Percentiles rank a stretch among this genome's conserved stretches.
These are phyloP conservation scores for Solanum etuberosum DNA, from an alignment of 257 asterid species.

Conservation along the genomic window DNA sequence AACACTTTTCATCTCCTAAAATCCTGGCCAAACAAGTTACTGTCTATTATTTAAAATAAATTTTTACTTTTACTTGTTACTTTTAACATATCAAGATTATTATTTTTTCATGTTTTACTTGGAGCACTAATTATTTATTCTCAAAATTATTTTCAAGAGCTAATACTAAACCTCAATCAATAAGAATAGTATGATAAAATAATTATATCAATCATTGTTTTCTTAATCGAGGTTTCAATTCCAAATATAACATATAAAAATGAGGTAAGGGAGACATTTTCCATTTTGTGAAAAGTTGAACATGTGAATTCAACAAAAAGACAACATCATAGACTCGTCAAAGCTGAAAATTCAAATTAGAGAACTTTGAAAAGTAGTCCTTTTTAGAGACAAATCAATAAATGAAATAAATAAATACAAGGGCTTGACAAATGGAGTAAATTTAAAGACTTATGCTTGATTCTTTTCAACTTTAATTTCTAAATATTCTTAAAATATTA, in stretches of 20 bases:
- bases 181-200: accelerated
- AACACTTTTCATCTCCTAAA: not conserved
- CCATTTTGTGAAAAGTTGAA: not conserved
- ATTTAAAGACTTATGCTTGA: not conserved
- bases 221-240: too few relatives aligned
- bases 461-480: not conserved
- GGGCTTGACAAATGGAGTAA: not conserved
- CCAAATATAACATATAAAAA: too few relatives aligned
- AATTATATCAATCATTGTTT: too few relatives aligned
- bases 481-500: not conserved
- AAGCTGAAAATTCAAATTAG: not conserved
- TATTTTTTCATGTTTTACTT: too few relatives aligned
- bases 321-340: not conserved
- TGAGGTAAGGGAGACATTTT: not conserved
- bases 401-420: not conserved
- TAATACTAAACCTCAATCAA: too few relatives aligned
- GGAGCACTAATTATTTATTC: not conserved
- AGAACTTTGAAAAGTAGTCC: not conserved
- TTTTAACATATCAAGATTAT: too few relatives aligned
- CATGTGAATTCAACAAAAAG: not conserved
- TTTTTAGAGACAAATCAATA: not conserved
- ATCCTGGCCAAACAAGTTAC: not conserved
- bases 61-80: not conserved
- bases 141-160: too few relatives aligned
- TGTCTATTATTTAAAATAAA: not conserved